phyloP scores from a whole-genome alignment of 208 protist species.

The Trypanosomatidae sp. region DNA sequence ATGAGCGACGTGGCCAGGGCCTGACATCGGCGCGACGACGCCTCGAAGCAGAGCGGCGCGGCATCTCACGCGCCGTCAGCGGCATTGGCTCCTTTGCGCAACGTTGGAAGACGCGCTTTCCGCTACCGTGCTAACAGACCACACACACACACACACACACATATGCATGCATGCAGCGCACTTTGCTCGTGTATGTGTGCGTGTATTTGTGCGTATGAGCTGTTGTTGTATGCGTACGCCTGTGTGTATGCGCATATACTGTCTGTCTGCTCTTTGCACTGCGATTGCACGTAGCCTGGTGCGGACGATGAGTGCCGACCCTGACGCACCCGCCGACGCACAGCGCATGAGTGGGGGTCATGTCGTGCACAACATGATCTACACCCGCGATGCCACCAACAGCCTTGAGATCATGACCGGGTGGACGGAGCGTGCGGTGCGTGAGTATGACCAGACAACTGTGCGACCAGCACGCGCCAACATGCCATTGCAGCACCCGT shows the following conservation, averaged over 20 bases:
- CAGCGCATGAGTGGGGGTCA: slow-evolving; percentile 46
- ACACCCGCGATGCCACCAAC: slow-evolving; percentile 25
- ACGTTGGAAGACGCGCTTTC: slow-evolving; percentile 73
- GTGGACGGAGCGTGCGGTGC: slow-evolving; percentile 51
- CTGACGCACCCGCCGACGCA: slow-evolving; percentile 36
- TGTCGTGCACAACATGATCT: slow-evolving; percentile 77
- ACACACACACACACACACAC: neutral
- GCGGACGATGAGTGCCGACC: slow-evolving; percentile 53
- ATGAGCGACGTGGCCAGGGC: slow-evolving; percentile 59
- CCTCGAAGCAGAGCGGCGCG: slow-evolving; percentile 41
- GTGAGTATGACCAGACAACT: slow-evolving; percentile 54
- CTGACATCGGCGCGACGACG: slow-evolving; percentile 56
- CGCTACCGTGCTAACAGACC: slow-evolving; percentile 37
- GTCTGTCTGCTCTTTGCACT: neutral
- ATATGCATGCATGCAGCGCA: slow-evolving; percentile 2
- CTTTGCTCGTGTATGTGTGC: neutral
- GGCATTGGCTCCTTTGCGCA: slow-evolving; percentile 53
- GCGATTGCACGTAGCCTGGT: neutral
- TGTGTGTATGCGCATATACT: neutral
- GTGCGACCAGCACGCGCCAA: slow-evolving; percentile 27
- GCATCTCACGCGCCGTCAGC: slow-evolving; percentile 54
- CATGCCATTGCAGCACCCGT: slow-evolving; percentile 35
- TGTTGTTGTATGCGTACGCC: neutral
- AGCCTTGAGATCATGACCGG: slow-evolving; percentile 56
- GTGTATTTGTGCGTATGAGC: neutral